These are phyloP conservation scores for Viola odorata DNA, from an alignment of 345 rosid genomes.

Conservation along the genomic window DNA sequence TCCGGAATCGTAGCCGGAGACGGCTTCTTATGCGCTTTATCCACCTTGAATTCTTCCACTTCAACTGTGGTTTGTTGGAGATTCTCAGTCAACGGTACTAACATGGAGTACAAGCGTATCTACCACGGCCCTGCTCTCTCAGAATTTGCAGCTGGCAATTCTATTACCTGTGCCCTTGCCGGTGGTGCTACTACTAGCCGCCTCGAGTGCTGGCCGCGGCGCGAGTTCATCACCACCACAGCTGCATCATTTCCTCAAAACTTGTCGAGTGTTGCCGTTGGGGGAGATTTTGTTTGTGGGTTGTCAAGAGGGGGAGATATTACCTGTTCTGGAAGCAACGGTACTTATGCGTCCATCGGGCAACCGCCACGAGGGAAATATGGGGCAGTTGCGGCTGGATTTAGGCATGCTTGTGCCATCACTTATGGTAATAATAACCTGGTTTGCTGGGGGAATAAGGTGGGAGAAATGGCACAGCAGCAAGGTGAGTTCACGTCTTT, in stretches of 20 bases:
- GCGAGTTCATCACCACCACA: not conserved
- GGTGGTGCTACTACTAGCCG: constrained; percentile 21
- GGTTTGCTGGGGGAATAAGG: constrained; percentile 49
- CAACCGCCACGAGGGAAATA: constrained; percentile 12
- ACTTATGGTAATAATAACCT: constrained; percentile 11
- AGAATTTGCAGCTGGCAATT: constrained; percentile 47
- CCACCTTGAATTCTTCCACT: constrained; percentile 9
- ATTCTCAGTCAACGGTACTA: constrained; percentile 32
- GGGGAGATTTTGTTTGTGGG: constrained; percentile 55
- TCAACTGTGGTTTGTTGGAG: constrained; percentile 57
- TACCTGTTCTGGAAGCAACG: constrained; percentile 18
- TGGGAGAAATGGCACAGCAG: not conserved
- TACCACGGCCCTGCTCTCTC: constrained; percentile 26
- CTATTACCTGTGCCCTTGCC: constrained; percentile 49
- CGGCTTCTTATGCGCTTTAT: constrained; percentile 54
- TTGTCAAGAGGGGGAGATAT: constrained; percentile 21
- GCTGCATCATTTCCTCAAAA: not conserved
- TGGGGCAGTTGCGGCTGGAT: constrained; percentile 47
- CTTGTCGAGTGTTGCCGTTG: constrained; percentile 41
- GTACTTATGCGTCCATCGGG: not conserved
- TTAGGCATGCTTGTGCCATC: constrained; percentile 51
- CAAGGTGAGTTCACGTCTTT: constrained; percentile 36
- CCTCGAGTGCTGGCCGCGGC: constrained; percentile 59
- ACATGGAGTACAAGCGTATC: constrained; percentile 25
- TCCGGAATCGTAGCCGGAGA: constrained; percentile 57